These are phyloP conservation scores for Dactylonectria macrodidyma DNA, from an alignment of 2,329 filamentous ascomycete genomes.

Conservation along the genomic window DNA sequence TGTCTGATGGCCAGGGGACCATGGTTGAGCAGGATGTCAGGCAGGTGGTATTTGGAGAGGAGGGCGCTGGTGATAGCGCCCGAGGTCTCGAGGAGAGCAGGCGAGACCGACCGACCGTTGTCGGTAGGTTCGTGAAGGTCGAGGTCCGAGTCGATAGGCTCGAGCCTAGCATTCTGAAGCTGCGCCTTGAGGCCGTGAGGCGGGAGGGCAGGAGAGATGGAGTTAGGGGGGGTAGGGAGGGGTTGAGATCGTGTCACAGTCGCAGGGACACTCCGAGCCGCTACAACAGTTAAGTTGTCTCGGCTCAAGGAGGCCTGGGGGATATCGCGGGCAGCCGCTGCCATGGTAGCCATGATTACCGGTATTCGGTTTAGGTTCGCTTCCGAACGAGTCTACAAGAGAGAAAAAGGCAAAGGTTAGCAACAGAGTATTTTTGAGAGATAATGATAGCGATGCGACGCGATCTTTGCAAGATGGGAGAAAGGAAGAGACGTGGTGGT, in stretches of 20 bases:
- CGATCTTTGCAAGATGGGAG: conserved; percentile 19
- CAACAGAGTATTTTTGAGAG: conserved; percentile 22
- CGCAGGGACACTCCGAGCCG: conserved; percentile 74
- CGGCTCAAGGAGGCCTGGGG: conserved; percentile 71
- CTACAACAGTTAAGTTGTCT: conserved; percentile 83
- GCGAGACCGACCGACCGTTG: conserved; percentile 59
- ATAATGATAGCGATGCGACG: conserved; percentile 29
- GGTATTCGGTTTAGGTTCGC: conserved; percentile 54
- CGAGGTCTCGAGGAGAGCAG: conserved; percentile 75
- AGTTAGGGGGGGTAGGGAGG: conserved; percentile 94
- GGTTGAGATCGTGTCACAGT: conserved; percentile 72
- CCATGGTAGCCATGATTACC: conserved; percentile 75
- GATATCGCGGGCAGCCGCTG: conserved; percentile 78
- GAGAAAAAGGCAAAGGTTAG: conserved; percentile 33
- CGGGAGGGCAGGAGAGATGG: conserved; percentile 89
- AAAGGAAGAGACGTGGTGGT: conserved; percentile 30
- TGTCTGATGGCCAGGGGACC: conserved; percentile 95
- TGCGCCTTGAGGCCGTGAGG: conserved; percentile 84
- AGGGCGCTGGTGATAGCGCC: conserved; percentile 88
- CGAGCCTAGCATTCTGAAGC: conserved; percentile 71
- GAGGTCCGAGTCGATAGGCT: conserved; percentile 86
- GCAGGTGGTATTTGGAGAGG: conserved; percentile 91
- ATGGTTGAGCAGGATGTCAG: conserved; percentile 89
- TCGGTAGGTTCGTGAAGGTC: conserved; percentile 78
- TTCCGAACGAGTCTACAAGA: conserved; percentile 62